These are phyloP conservation scores for Alternaria sp. DNA, from an alignment of 2,329 filamentous ascomycete genomes.

Conservation along the genomic window DNA sequence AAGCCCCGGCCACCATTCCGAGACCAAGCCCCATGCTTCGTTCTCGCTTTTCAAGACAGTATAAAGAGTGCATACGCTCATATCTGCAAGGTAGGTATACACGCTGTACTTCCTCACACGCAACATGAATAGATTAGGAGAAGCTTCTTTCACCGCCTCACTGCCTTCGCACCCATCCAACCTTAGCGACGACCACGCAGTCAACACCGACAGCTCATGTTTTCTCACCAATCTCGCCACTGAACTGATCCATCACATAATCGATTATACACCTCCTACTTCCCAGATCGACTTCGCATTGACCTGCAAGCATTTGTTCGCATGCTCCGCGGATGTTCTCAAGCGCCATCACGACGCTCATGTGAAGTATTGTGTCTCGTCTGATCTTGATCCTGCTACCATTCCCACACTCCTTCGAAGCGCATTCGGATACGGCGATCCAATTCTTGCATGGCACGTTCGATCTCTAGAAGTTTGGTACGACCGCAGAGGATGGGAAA, in stretches of 20 bases:
- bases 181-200: background rate
- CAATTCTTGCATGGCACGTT: conserved; percentile 24
- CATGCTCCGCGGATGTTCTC: conserved; percentile 15
- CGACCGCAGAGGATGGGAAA: conserved; percentile 20
- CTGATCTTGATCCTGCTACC: conserved; percentile 21
- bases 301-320: conserved; percentile 18
- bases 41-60: background rate
- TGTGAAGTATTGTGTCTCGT: conserved; percentile 20
- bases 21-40: conserved; percentile 11
- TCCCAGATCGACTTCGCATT: conserved; percentile 23
- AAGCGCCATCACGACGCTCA: conserved; percentile 23
- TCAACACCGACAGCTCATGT: background rate
- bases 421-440: conserved; percentile 18
- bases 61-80: background rate
- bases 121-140: background rate
- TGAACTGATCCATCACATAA: conserved; percentile 19
- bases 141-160: background rate
- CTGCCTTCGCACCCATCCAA: background rate
- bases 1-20: background rate
- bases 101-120: background rate
- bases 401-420: conserved; percentile 24
- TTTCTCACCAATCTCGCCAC: conserved; percentile 6
- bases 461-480: conserved; percentile 25
- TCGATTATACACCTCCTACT: conserved; percentile 17
- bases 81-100: background rate